Conservation (phyloP, 495 filamentous ascomycete genomes). For the Daldinia vernicosa region DNA sequence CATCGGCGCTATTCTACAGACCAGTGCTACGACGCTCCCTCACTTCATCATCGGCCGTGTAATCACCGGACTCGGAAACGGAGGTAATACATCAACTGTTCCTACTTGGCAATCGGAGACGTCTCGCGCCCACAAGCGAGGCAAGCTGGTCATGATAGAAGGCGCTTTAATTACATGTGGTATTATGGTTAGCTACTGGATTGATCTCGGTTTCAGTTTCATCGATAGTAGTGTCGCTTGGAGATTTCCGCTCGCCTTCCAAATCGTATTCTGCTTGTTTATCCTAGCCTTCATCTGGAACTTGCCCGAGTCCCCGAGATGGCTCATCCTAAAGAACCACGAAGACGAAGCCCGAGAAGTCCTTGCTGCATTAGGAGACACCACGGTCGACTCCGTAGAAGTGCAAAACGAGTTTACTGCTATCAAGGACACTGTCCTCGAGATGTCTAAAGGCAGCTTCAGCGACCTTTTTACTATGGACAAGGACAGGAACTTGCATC, state of each 20-base stretch:
- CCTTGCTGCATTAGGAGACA: constrained; percentile 67
- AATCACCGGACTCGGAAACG: constrained; percentile 74
- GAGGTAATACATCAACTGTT: constrained; percentile 66
- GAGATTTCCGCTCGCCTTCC: constrained; percentile 79
- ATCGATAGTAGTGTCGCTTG: constrained; percentile 71
- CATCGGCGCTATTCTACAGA: constrained; percentile 72
- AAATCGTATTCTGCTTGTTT: constrained; percentile 71
- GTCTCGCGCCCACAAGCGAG: constrained; percentile 75
- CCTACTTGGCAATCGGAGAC: constrained; percentile 85
- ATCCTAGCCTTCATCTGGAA: constrained; percentile 68
- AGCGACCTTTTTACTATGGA: constrained; percentile 76
- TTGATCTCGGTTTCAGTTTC: constrained; percentile 75
- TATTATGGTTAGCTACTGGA: constrained; percentile 79
- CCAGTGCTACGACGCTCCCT: constrained; percentile 64
- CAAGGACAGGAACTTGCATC: constrained; percentile 76
- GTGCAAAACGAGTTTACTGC: constrained; percentile 71
- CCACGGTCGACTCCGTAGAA: constrained; percentile 60
- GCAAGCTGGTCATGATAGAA: constrained; percentile 83
- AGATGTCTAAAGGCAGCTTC: constrained; percentile 73
- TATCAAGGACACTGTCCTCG: constrained; percentile 79
- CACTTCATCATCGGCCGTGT: constrained; percentile 73
- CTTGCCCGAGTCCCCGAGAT: constrained; percentile 77
- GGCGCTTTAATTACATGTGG: constrained; percentile 76
- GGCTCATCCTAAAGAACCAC: constrained; percentile 74
- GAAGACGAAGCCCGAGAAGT: constrained; percentile 73